Evolutionary conservation across 2,329 filamentous ascomycete species (phyloP).

Genomic region (Cordyceps cateniannulata): DNA sequence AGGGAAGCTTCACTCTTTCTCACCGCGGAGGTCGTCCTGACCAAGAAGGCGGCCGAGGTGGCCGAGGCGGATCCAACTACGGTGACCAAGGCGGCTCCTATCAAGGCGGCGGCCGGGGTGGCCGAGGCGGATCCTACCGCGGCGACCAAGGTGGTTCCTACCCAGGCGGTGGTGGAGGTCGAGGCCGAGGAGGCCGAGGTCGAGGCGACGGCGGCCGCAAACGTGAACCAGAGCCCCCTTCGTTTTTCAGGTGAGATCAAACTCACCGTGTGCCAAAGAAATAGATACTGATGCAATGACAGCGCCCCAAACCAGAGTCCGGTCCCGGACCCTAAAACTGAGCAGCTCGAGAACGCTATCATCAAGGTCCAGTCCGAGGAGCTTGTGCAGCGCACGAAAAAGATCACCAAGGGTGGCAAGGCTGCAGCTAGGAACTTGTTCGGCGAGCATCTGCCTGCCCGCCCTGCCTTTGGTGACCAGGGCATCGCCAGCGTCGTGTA

Average conservation of each 20-base stretch:
- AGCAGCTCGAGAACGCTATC: conserved; percentile 35
- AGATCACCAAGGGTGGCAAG: not conserved
- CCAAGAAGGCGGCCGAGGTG: conserved; percentile 15
- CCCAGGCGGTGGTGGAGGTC: conserved; percentile 15
- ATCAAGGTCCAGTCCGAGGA: conserved; percentile 22
- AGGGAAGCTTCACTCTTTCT: not conserved
- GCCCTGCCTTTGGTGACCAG: conserved; percentile 42
- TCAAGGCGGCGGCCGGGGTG: conserved; percentile 17
- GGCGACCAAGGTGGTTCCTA: conserved; percentile 12
- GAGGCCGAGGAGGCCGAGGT: conserved; percentile 10
- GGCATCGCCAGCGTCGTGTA: conserved; percentile 40
- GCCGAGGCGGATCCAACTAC: conserved; percentile 14
- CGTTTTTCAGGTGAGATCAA: conserved; percentile 7
- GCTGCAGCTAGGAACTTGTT: not conserved
- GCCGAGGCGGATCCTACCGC: conserved; percentile 17
- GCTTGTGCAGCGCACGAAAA: not conserved
- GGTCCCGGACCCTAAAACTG: conserved; percentile 22
- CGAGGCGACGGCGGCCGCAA: conserved; percentile 16
- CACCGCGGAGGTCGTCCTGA: conserved; percentile 3
- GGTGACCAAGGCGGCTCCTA: conserved; percentile 12
- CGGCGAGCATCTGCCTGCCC: conserved; percentile 33
- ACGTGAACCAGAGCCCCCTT: conserved; percentile 15
- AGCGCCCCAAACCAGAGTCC: conserved; percentile 12
- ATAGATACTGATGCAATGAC: not conserved
- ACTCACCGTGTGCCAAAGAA: not conserved